Evolutionary conservation across 306 rosid genomes (phyloP).

Genomic region (Oemleria cerasiformis): DNA sequence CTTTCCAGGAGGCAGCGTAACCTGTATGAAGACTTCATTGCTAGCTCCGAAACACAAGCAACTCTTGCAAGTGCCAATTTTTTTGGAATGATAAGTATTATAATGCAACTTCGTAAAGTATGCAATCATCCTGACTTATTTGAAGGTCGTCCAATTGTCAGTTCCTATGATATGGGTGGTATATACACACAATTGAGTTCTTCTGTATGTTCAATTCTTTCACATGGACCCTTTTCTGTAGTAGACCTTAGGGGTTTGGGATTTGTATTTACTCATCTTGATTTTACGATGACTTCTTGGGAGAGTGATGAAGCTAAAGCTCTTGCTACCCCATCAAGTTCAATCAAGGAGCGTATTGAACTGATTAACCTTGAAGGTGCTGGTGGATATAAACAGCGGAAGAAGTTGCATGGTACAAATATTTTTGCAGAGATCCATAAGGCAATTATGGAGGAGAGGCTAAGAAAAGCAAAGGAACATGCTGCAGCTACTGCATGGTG

Average conservation of each 20-base stretch:
- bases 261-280: conserved; percentile 80
- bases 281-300: conserved; percentile 86
- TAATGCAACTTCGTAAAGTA: conserved; percentile 98
- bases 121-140: conserved; percentile 98
- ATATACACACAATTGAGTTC: conserved; percentile 75
- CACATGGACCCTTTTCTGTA: conserved; percentile 53
- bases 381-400: conserved; percentile 47
- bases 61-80: conserved; percentile 92
- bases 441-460: conserved; percentile 86
- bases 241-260: conserved; percentile 79
- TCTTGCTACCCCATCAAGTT: conserved; percentile 66
- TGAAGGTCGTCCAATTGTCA: conserved; percentile 98
- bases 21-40: conserved; percentile 93
- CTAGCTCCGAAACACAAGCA: conserved; percentile 94
- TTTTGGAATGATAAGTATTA: conserved; percentile 94
- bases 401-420: conserved; percentile 63
- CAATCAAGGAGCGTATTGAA: conserved; percentile 55
- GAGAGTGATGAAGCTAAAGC: conserved; percentile 85
- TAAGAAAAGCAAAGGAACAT: conserved; percentile 64
- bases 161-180: conserved; percentile 89
- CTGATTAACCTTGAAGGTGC: conserved; percentile 46
- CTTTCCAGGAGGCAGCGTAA: conserved; percentile 95
- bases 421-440: conserved; percentile 82
- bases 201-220: conserved; percentile 67
- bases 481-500: conserved; percentile 91